These are phyloP conservation scores for Mycosphaerella sp. DNA, from an alignment of 2,329 filamentous ascomycete genomes.

Conservation along the genomic window DNA sequence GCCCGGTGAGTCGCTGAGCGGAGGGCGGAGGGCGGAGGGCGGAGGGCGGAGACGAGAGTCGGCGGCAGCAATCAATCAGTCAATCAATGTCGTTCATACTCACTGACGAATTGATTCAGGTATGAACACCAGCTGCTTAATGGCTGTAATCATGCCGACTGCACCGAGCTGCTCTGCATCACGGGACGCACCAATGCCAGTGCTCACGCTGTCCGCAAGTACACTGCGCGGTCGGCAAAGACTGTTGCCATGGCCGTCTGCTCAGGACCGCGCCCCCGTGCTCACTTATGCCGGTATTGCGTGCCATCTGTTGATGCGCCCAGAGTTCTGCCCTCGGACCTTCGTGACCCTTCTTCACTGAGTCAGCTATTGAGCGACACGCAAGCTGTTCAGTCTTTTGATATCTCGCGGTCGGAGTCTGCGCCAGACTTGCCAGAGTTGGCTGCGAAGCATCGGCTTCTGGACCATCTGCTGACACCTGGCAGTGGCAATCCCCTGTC, in stretches of 20 bases:
- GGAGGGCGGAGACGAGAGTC: too few relatives aligned
- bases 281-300: constrained; percentile 53
- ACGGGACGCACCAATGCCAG: constrained; percentile 61
- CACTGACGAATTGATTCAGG: not conserved
- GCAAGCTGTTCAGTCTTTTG: not conserved
- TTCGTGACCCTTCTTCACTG: constrained; percentile 53
- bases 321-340: not conserved
- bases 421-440: not conserved
- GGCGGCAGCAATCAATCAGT: too few relatives aligned
- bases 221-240: constrained; percentile 72
- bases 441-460: not conserved
- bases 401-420: not conserved
- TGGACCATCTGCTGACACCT: not conserved
- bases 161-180: constrained; percentile 68
- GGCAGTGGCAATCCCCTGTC: not conserved
- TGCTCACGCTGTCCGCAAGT: constrained; percentile 63
- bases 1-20: not conserved
- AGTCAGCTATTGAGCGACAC: constrained; percentile 49
- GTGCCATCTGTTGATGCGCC: not conserved
- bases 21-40: too few relatives aligned
- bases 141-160: constrained; percentile 64
- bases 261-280: constrained; percentile 66
- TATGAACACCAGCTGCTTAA: constrained; percentile 65
- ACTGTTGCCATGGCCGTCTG: constrained; percentile 72
- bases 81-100: not conserved